phyloP scores from a whole-genome alignment of 179 eudicot genomes.

The Actinidia polygama region DNA sequence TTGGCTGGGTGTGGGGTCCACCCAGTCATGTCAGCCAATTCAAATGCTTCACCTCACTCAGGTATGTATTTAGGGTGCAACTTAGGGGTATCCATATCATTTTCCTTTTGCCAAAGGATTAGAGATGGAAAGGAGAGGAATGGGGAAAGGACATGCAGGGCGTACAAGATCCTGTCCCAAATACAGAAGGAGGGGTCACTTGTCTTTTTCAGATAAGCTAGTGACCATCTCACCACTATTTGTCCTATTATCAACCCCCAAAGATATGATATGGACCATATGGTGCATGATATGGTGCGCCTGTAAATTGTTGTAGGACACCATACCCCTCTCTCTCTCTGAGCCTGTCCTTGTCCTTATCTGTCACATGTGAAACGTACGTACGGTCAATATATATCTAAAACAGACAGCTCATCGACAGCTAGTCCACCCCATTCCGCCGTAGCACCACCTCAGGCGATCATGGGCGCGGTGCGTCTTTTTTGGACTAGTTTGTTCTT shows the following conservation, averaged over 20 bases:
- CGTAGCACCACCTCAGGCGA: not conserved
- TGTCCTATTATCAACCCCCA: not conserved
- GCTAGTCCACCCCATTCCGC: no score
- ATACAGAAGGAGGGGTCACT: not conserved
- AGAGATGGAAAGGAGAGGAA: not conserved
- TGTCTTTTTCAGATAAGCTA: not conserved
- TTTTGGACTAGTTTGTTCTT: no score
- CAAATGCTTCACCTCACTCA: no score
- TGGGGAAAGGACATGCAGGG: not conserved
- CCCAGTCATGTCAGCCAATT: no score
- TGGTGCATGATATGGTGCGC: not conserved
- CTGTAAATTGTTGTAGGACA: not conserved
- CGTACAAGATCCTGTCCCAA: not conserved
- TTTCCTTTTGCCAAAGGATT: no score
- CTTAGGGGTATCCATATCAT: no score
- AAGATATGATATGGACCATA: not conserved
- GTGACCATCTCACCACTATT: not conserved
- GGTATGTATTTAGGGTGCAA: no score
- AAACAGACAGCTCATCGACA: no score
- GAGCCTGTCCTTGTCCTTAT: not conserved
- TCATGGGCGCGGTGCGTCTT: no score
- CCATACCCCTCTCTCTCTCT: not conserved
- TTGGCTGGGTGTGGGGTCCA: no score
- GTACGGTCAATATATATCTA: not conserved
- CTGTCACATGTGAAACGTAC: conserved; percentile 10